phyloP scores from a whole-genome alignment of 805 yeast genomes.

The Candida maltosa region DNA sequence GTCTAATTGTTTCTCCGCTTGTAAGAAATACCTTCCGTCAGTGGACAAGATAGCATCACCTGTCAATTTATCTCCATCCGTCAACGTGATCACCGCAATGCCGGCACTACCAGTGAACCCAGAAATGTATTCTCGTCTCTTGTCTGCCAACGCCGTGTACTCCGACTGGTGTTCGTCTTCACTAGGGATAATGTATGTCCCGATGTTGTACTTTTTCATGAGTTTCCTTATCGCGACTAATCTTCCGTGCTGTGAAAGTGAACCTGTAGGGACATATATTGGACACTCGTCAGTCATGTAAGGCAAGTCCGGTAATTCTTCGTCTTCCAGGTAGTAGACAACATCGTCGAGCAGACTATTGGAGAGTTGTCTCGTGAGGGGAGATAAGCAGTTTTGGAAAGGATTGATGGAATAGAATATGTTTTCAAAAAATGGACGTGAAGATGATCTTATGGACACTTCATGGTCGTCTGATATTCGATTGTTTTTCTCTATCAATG shows the following conservation, averaged over 20 bases:
- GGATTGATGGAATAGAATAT: too few species aligned
- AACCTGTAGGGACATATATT: slow-evolving; percentile 5
- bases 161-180: slow-evolving; percentile 95
- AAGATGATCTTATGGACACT: slow-evolving; percentile 13
- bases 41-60: slow-evolving; percentile 83
- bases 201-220: slow-evolving; percentile 63
- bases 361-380: slow-evolving; percentile 6
- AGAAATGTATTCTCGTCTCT: slow-evolving; percentile 75
- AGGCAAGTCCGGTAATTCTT: slow-evolving; percentile 25
- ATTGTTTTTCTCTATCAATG: slow-evolving; percentile 5
- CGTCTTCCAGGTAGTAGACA: slow-evolving; percentile 14
- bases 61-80: slow-evolving; percentile 37
- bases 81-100: slow-evolving; percentile 71
- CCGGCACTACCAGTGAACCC: slow-evolving; percentile 96
- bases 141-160: slow-evolving; percentile 78
- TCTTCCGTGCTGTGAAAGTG: slow-evolving; percentile 54
- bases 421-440: too few species aligned
- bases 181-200: slow-evolving; percentile 75
- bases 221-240: slow-evolving; percentile 56
- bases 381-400: slow-evolving; percentile 22
- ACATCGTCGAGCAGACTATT: slow-evolving; percentile 9
- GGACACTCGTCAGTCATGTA: slow-evolving; percentile 12
- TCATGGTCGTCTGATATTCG: slow-evolving; percentile 10
- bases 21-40: slow-evolving; percentile 92
- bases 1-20: slow-evolving; percentile 83